Percentiles rank a stretch among this genome's conserved stretches.
Evolutionary conservation across 805 yeast species (phyloP).

Genomic region (Tetrapisispora pingtungensis): DNA sequence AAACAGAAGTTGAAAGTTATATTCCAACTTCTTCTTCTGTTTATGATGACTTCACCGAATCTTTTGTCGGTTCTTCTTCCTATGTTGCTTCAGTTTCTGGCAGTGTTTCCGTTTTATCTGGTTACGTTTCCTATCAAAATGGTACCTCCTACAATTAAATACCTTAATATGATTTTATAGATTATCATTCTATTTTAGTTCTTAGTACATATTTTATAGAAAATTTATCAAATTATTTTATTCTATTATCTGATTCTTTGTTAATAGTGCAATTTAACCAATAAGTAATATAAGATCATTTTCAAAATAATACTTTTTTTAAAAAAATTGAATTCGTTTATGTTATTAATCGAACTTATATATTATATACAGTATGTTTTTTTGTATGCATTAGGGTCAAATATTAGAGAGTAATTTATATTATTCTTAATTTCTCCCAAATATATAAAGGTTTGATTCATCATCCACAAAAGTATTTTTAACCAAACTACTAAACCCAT

Average conservation of each 20-base stretch:
- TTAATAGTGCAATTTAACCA: too few relatives aligned
- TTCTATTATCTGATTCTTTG: too few relatives aligned
- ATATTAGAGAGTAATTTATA: too few relatives aligned
- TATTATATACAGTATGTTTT: too few relatives aligned
- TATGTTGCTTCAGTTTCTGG: conserved; percentile 1
- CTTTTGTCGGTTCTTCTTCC: not conserved
- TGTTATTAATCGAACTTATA: too few relatives aligned
- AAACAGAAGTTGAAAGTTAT: not conserved
- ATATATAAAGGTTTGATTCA: conserved; percentile 21
- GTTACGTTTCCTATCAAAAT: not conserved
- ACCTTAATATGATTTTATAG: not conserved
- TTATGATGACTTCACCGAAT: not conserved
- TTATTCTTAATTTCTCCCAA: conserved; percentile 15
- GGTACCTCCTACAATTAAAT: not conserved
- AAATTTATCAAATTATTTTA: too few relatives aligned
- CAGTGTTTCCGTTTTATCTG: conserved; percentile 1
- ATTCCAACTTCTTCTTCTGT: too few relatives aligned
- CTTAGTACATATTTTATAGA: not conserved
- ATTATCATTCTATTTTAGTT: not conserved
- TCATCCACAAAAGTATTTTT: conserved; percentile 30
- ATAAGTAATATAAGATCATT: too few relatives aligned
- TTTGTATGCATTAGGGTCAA: not conserved
- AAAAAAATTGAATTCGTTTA: too few relatives aligned
- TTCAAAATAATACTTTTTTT: too few relatives aligned
- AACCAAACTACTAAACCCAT: conserved; percentile 49